Conservation (phyloP, 2,329 filamentous ascomycete species). For the Pseudopyrenochaeta lycopersici region DNA sequence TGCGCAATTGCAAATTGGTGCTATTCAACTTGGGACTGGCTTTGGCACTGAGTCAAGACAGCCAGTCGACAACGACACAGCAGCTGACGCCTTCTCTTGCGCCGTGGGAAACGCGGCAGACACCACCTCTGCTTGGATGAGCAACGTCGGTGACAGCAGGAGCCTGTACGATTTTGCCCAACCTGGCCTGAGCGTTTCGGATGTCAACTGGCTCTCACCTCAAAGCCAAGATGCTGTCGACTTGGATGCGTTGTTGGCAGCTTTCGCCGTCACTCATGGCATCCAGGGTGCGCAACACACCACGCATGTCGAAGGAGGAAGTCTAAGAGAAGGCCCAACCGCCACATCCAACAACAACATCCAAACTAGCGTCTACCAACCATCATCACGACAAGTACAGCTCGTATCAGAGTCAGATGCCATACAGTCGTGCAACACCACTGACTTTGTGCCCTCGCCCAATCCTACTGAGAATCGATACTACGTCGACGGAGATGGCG, state of each 20-base stretch:
- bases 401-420: no score
- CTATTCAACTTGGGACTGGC: no score
- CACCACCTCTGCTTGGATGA: no score
- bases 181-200: constrained; percentile 8
- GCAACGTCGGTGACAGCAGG: neutral
- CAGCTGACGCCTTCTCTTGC: no score
- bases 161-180: constrained; percentile 4
- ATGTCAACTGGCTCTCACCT: constrained; percentile 18
- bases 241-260: constrained; percentile 9
- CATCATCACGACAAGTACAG: neutral
- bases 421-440: neutral
- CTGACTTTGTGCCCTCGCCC: constrained; percentile 14
- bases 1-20: no score
- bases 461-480: constrained; percentile 11
- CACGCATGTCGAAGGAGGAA: neutral
- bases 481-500: constrained; percentile 22
- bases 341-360: neutral
- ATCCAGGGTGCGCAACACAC: no score
- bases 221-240: constrained; percentile 12
- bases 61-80: no score
- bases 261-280: no score
- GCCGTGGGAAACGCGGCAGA: no score
- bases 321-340: neutral
- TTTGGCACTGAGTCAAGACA: no score
- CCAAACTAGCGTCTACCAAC: neutral